A percentile compares a stretch with the other conserved stretches of the same genome.
These are phyloP conservation scores for Xylariaceae sp. DNA, from an alignment of 2,329 filamentous ascomycete genomes.

Conservation along the genomic window DNA sequence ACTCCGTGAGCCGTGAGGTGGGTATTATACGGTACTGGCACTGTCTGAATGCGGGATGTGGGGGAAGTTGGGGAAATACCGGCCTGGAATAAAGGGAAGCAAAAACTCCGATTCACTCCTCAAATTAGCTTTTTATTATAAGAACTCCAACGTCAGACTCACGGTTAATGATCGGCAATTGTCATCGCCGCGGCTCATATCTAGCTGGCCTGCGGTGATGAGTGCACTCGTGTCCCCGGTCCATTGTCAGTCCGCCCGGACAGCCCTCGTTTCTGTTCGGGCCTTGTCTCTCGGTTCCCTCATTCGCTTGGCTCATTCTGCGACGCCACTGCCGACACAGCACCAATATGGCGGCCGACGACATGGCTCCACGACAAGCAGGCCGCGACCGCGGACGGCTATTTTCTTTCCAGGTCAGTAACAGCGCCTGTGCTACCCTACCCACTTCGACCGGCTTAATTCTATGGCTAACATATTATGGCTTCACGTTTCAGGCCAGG, in stretches of 20 bases:
- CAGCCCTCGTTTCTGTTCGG: constrained; percentile 18
- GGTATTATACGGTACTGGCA: no score
- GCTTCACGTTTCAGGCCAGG: constrained; percentile 59
- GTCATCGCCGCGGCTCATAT: constrained; percentile 25
- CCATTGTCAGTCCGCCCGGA: constrained; percentile 24
- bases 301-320: background rate
- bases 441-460: background rate
- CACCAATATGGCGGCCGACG: constrained; percentile 15
- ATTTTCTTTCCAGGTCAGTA: constrained; percentile 56
- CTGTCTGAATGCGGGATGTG: constrained; percentile 6
- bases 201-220: constrained; percentile 32
- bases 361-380: constrained; percentile 33
- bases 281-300: constrained; percentile 8
- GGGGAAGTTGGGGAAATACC: constrained; percentile 20
- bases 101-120: constrained; percentile 1
- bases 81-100: constrained; percentile 1
- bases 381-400: constrained; percentile 47
- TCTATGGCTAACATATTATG: constrained; percentile 7
- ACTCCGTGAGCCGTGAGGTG: no score
- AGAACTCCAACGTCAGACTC: background rate
- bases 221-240: constrained; percentile 26
- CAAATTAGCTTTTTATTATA: background rate
- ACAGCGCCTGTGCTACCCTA: constrained; percentile 4
- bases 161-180: constrained; percentile 24
- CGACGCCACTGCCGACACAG: constrained; percentile 22